A percentile compares a stretch with the other conserved stretches of the same genome.
phyloP scores from a whole-genome alignment of 192 early-diverging fungal genomes.

The Endogone sp. region DNA sequence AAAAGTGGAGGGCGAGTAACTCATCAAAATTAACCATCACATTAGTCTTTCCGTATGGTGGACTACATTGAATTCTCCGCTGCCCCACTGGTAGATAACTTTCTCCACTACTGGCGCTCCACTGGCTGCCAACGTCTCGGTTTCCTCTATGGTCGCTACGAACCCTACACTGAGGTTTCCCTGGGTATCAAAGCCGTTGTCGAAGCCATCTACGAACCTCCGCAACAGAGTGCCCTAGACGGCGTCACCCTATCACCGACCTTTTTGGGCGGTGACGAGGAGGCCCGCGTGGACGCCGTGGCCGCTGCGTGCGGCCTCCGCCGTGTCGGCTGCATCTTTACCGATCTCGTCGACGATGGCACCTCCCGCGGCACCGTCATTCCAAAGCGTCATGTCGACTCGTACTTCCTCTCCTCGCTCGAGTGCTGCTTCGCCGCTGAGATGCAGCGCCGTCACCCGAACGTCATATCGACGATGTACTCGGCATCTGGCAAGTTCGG shows the following conservation, averaged over 20 bases:
- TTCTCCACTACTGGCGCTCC: slow-evolving; percentile 83
- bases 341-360: slow-evolving; percentile 85
- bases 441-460: slow-evolving; percentile 75
- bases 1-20: too few species aligned
- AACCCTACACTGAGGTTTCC: slow-evolving; percentile 86
- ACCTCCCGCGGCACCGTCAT: slow-evolving; percentile 75
- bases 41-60: slow-evolving; percentile 89
- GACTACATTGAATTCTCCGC: slow-evolving; percentile 96
- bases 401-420: slow-evolving; percentile 90
- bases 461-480: slow-evolving; percentile 52
- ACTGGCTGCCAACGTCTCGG: slow-evolving; percentile 90
- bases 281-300: slow-evolving; percentile 52
- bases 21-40: neutral
- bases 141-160: slow-evolving; percentile 91
- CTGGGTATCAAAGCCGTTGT: slow-evolving; percentile 96
- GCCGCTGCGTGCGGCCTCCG: slow-evolving; percentile 65
- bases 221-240: slow-evolving; percentile 76
- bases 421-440: slow-evolving; percentile 85
- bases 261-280: slow-evolving; percentile 48
- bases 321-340: slow-evolving; percentile 88
- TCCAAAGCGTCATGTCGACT: slow-evolving; percentile 85
- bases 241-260: slow-evolving; percentile 50
- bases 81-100: slow-evolving; percentile 70
- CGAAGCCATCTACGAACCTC: slow-evolving; percentile 90
- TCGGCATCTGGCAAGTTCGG: slow-evolving; percentile 77